Base-by-base conservation (phyloP, 2,329 filamentous ascomycete genomes). In the Rugonectria rugulosa region DNA sequence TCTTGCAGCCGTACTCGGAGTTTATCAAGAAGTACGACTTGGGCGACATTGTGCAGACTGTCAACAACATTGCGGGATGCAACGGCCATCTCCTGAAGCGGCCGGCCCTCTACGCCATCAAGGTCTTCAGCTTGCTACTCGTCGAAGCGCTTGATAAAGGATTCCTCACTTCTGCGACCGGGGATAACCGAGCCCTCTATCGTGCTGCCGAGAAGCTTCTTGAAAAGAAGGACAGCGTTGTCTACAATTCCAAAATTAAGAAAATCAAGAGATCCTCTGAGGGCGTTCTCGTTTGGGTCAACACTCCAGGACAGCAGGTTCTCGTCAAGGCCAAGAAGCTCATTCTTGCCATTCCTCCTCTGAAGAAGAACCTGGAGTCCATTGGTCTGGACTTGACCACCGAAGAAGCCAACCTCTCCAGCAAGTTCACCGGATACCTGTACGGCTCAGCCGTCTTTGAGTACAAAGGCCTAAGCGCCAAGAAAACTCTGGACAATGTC, bases 311-410 rank as follows among this genome's bases (percentile, higher is more conserved):
- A 29, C 52, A 23, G 40, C 6, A 41, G 17, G 23, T 51, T 12
- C 32, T 42, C 14, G 31, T 59, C 20, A 34, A 46, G 1, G 62
- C 62, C 0, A 59, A 56, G 15, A 65, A 66, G 32, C 51, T 65
- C 0, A 14, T 65, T 1, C 43, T 65, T 2, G 63, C 63, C 1
- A 55, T 64, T 8, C 63, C 63, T 1, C 63, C 59, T 15, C 21
- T 51, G 9, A 51, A 51, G 40, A 38, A 37, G 10, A 61, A 54
- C 7, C 10, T 63, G 0, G 10, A 63, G 11, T 55, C 64, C 4
- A 32, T 60, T 27, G 32, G 21, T 1, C 3, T 40, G 4, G 63
- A 66, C 2, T 37, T 65, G 0, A 47, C 21, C 6, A 10, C 46
- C 0, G 15, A 37, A 5, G 63, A 65, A 3, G 32, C n/a, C 2